Evolutionary conservation across 768 basidiomycete species (phyloP), one percentile per base, ranked within the genome.

Genomic region (Lactarius deliciosus): DNA sequence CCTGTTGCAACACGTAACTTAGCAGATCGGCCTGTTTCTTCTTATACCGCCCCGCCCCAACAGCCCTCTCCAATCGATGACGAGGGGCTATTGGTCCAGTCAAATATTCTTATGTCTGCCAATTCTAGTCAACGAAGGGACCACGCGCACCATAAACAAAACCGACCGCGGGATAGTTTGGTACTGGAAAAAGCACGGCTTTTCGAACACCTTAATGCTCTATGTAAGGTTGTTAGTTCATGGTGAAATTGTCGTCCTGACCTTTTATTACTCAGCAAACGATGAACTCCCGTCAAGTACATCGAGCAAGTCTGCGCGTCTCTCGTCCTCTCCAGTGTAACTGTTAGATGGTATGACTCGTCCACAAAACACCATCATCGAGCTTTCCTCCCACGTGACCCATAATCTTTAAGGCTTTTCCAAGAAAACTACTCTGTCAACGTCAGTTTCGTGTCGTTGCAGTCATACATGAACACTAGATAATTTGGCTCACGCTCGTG

Each of bases 221-320:
- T 77, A 20, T 68, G 81, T 53, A 69, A 76, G 13, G 73, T 47
- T 60, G 15, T 28, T 56, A 77, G 64, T 80, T 82, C 72, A 74
- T n/a, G 68, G 55, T 28, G 68, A 71, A 16, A 71, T 71, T 18
- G 66, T 63, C 20, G n/a, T 32, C 16, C 58, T 72, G 70, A 60
- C 66, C 68, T 40, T 54, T 53, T 71, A 25, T 69, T 73, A 9
- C 60, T 69, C 15, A 59, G 68, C 50, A 63, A 64, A 60, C 54
- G 69, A 56, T 3, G 41, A 30, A 28, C 66, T 63, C n/a, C 8
- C 53, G n/a, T 15, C 58, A n/a, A 64, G 61, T 45, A 65, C 64
- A 43, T 62, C 65, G 63, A 57, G 36, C 36, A 40, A 69, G 38
- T 66, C 64, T 47, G 53, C 63, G 9, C 36, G 78, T 64, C 79